Conservation (phyloP, 2,329 filamentous ascomycete species). For the Sclerotinia nivalis region DNA sequence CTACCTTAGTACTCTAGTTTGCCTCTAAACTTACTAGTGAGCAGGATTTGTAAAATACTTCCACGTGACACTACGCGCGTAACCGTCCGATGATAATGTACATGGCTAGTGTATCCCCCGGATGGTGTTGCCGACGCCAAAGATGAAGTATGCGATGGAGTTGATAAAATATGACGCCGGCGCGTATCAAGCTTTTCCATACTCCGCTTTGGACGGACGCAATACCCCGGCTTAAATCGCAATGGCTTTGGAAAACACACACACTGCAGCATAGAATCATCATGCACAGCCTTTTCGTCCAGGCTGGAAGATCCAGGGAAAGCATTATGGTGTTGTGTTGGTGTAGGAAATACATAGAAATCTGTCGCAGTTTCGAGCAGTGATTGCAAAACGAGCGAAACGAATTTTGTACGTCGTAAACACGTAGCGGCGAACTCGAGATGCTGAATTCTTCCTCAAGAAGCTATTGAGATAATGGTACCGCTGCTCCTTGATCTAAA, state of each 20-base stretch:
- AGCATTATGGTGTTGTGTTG: neutral
- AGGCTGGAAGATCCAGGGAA: neutral
- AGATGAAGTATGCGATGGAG: neutral
- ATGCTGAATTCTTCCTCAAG: too few species aligned
- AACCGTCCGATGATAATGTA: neutral
- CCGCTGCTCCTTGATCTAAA: too few species aligned
- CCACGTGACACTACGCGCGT: neutral
- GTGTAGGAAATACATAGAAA: neutral
- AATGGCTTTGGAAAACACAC: neutral
- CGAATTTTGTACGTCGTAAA: neutral
- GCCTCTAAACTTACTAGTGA: neutral
- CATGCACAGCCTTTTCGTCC: neutral
- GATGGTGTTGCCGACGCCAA: neutral
- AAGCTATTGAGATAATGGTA: neutral
- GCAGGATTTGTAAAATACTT: neutral
- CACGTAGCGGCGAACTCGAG: neutral
- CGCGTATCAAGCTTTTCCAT: too few species aligned
- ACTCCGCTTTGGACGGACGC: neutral
- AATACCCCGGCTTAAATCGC: neutral
- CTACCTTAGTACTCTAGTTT: neutral
- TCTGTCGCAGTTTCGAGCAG: too few species aligned
- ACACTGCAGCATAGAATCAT: neutral
- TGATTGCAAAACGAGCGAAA: neutral
- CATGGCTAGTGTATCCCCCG: neutral
- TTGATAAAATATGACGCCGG: neutral